Evolutionary conservation across 495 filamentous ascomycete genomes (phyloP), one percentile per base, ranked within the genome.

Genomic region (Entonaema liquescens): DNA sequence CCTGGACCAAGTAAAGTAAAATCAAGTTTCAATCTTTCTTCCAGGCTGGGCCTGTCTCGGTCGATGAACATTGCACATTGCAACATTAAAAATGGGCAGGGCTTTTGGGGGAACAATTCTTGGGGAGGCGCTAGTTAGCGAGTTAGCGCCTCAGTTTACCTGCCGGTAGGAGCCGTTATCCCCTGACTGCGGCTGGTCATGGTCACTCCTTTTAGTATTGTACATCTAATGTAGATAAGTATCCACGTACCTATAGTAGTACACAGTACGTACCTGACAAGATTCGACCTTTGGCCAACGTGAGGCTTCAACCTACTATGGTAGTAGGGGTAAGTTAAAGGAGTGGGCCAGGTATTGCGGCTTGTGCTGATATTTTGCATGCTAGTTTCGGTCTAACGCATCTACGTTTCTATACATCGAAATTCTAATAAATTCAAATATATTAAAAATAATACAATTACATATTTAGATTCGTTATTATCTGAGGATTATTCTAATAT

Each of bases 121-220:
- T 67, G 58, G 69, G 64, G 64, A 59, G 64, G 31, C 59, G 70
- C 64, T 62, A 72, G 42, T 72, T 68, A 68, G 70, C 65, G 54
- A 59, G 60, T 73, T 73, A 69, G 70, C 70, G 70, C 56, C 70
- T 62, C 44, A 65, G 13, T 59, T 56, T 72, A 71, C 59, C 64
- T 72, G 36, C 64, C 69, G 69, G 69, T 72, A 67, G 69, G 59
- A 67, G 54, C 69, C 69, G 69, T 72, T 31, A 19, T 38, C 61
- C 68, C 66, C 59, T 69, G 66, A 69, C 56, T 69, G 59, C 58
- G 65, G 65, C 65, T 62, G 65, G 57, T 25, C 29, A 28, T 62
- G 65, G 57, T 25, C 29, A 28, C 31, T 44, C 52, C 52, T 57
- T 62, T 68, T 62, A 42, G 13, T 19, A 13, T 9, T 9, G 9